Conservation (phyloP, 768 basidiomycete genomes). For the Calocera cornea region DNA sequence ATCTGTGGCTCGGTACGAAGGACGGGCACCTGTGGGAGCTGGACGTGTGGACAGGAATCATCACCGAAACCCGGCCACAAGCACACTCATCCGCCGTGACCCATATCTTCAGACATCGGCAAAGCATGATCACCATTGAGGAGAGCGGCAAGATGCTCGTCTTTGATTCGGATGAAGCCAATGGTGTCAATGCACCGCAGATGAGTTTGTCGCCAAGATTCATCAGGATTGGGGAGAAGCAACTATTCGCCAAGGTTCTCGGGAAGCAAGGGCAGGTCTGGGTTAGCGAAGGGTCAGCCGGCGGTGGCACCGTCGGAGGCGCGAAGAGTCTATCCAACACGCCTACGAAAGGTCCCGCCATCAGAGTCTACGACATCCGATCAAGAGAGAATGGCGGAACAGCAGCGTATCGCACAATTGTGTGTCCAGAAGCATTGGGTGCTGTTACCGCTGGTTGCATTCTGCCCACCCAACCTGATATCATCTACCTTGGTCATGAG, state of each 20-base stretch:
- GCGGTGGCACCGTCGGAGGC: not conserved
- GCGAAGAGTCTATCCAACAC: constrained; percentile 11
- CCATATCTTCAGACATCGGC: constrained; percentile 57
- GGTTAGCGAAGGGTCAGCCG: not conserved
- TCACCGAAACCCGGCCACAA: constrained; percentile 44
- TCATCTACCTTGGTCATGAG: constrained; percentile 81
- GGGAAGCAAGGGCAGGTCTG: not conserved
- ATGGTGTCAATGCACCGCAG: constrained; percentile 4
- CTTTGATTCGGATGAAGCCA: constrained; percentile 29
- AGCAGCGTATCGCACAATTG: constrained; percentile 6
- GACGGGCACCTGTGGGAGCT: constrained; percentile 79
- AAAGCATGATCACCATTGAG: constrained; percentile 67
- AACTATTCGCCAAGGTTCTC: not conserved
- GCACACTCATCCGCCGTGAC: constrained; percentile 56
- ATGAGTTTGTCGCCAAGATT: not conserved
- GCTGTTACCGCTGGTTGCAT: constrained; percentile 70
- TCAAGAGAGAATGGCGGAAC: constrained; percentile 13
- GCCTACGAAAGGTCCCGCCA: constrained; percentile 36
- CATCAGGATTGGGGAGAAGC: not conserved
- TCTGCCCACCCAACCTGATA: constrained; percentile 49
- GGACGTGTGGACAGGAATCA: constrained; percentile 47
- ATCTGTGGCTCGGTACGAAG: constrained; percentile 80
- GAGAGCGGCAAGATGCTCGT: constrained; percentile 72
- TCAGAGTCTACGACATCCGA: constrained; percentile 63
- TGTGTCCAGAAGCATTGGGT: constrained; percentile 33